Evolutionary conservation across 139 green algal species (phyloP), one percentile per base, ranked within the genome.

Genomic region (Chlorella sp.): DNA sequence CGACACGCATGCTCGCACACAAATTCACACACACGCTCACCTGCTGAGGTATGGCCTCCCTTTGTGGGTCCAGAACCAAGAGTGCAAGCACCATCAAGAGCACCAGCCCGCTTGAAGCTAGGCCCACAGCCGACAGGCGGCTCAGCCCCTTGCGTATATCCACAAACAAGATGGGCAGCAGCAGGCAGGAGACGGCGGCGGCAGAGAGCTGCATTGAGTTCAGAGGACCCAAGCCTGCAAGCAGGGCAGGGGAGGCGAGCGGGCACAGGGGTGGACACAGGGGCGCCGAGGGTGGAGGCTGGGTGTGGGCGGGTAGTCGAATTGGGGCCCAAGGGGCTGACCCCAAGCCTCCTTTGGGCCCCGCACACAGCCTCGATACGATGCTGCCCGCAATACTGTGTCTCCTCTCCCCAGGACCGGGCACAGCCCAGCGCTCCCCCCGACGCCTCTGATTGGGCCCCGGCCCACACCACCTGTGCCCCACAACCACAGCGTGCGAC

Each of bases 61-160:
- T 89, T 0, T 77, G 40, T 26, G 91, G 89, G 86, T 95, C 92
- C 64, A 93, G 32, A 3, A 57, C 73, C 73, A 94, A 71, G n/a
- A 90, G 57, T 4, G 53, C 30, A 5, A 91, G 34, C 36, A 93
- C 88, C 24, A 90, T 75, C 68, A 85, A 11, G 4, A 80, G 86
- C 18, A 96, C 89, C 14, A 93, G 24, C 11, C 83, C 69, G 37
- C 85, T 93, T 71, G 61, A 81, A 21, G 84, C 34, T 64, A 81
- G 92, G 42, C 93, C 92, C 61, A 93, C 32, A 57, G 84, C 88
- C 39, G 85, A 86, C n/a, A 96, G 92, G 30, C 79, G 81, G 53
- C 86, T 81, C 39, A 96, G 88, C 26, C 73, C 81, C 40, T 68
- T 66, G 18, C 79, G 79, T 3, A 95, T 85, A 39, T 81, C 66